phyloP scores from a whole-genome alignment of 116 monocot genomes.

The Posidonia oceanica region DNA sequence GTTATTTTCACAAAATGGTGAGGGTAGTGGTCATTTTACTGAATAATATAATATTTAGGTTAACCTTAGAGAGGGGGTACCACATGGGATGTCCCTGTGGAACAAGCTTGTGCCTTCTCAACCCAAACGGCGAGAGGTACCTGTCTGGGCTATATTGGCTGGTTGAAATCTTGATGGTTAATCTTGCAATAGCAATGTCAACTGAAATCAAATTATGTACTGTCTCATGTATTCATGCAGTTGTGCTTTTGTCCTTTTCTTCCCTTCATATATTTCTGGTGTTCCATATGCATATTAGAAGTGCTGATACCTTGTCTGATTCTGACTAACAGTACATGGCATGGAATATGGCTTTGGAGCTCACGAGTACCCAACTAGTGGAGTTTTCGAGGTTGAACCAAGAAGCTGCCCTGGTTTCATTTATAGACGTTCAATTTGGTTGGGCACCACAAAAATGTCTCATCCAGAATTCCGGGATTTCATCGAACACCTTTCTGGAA shows the following conservation, averaged over 20 bases:
- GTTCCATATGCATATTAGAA: background rate
- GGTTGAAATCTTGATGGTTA: too few species aligned
- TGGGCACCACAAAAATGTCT: constrained; percentile 58
- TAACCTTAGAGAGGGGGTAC: too few species aligned
- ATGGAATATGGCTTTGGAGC: constrained; percentile 91
- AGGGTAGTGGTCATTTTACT: too few species aligned
- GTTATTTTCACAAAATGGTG: too few species aligned
- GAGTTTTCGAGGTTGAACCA: constrained; percentile 92
- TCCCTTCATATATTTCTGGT: background rate
- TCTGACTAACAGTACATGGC: constrained; percentile 48
- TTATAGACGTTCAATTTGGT: constrained; percentile 56
- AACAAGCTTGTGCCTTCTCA: too few species aligned
- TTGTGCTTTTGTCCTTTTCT: background rate
- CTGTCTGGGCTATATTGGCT: too few species aligned
- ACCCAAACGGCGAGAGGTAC: too few species aligned
- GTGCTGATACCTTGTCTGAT: constrained; percentile 2
- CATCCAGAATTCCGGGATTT: constrained; percentile 48
- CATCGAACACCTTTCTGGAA: constrained; percentile 39
- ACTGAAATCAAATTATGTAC: too few species aligned
- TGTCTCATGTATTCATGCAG: background rate
- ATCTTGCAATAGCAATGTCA: too few species aligned
- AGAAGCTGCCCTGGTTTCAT: constrained; percentile 76
- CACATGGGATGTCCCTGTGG: too few species aligned
- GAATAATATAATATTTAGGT: too few species aligned
- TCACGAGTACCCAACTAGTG: constrained; percentile 70